Conservation (phyloP, 169 alveolate species). For the Pseudocohnilembus persalinus region DNA sequence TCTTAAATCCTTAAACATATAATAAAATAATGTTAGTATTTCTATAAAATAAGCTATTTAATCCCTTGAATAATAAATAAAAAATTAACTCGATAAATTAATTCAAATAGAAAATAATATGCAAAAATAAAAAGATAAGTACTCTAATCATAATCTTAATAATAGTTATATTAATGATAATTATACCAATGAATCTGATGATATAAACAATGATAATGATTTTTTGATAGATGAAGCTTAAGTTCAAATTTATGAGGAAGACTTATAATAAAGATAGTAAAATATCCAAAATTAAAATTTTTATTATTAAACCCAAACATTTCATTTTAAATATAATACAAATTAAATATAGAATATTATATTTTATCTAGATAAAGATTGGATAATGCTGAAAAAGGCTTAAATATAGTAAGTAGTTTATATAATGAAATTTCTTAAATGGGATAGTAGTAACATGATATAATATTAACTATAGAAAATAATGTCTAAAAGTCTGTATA, state of each 20-base stretch:
- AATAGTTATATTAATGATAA: not conserved
- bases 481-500: not conserved
- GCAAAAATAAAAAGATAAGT: no score
- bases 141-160: not conserved
- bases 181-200: not conserved
- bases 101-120: no score
- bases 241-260: not conserved
- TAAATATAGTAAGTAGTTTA: not conserved
- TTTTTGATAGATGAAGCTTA: not conserved
- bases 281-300: no score
- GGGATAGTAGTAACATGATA: not conserved
- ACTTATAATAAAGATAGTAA: not conserved
- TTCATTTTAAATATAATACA: no score
- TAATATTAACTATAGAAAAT: not conserved
- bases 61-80: no score
- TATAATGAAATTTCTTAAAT: not conserved
- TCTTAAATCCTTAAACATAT: no score
- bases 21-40: no score
- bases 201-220: not conserved
- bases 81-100: no score
- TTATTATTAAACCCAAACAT: no score
- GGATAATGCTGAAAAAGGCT: not conserved
- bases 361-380: not conserved
- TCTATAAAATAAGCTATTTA: no score
- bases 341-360: no score